Base-by-base conservation (phyloP, 2,329 filamentous ascomycete species). In the Ploettnerulaceae sp. region DNA sequence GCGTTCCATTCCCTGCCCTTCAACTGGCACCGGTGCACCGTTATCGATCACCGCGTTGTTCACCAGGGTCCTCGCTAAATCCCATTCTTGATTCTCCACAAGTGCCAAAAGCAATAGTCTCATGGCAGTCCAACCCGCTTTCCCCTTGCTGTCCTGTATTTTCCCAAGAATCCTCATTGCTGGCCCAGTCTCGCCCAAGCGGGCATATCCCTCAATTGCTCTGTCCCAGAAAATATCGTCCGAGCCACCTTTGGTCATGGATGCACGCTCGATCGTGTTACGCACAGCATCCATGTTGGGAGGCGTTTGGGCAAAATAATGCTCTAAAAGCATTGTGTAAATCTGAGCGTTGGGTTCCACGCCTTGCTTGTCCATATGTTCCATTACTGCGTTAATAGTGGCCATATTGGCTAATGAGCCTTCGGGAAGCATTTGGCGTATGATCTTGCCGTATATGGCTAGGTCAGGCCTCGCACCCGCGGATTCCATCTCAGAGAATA, bases 271-370 rank as follows among this genome's bases (percentile, higher is more conserved):
- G 55, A 88, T 77, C 3, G 90, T 68, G 0, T 64, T 62, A 28
- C 79, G 73, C n/a, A 87, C 73, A 11, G 77, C 75, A 2, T 67
- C 64, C 22, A 86, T 67, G 55, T 85, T 73, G 0, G 82, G 79
- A 2, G 79, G 77, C 1, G 67, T 51, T 40, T 71, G 73, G 7
- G 70, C 59, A 61, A 90, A 84, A 61, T 82, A 83, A 61, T 84
- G 73, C 35, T 82, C 76, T 35, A 86, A 69, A 15, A 93, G 74
- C 58, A 83, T 85, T 18, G 86, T 90, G 68, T 86, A 86, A 59
- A 89, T 85, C 56, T 88, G 76, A 1, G 78, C 66, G 3, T 76
- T 77, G 2, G 79, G 72, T 37, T 72, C 62, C 33, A 83, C 59
- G 15, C 74, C 73, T 18, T 71, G 67, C 5, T 59, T 56, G 40